A percentile compares a stretch with the other conserved stretches of the same genome.
phyloP scores from a whole-genome alignment of 2,329 filamentous ascomycete species.

The Penicillium sp. region DNA sequence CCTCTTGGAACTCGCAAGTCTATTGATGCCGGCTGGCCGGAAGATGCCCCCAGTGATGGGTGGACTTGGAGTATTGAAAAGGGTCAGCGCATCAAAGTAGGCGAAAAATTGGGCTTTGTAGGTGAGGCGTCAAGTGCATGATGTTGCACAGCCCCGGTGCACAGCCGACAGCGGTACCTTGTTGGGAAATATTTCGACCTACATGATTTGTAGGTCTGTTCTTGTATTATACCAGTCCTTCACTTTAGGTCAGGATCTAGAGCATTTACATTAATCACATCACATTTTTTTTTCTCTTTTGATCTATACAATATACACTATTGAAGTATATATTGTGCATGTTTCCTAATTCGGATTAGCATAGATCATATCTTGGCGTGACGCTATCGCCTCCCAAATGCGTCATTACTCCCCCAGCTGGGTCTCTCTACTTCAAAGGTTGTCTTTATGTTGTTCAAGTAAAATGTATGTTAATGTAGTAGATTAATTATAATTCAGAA shows the following conservation, averaged over 20 bases:
- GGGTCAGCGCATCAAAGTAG: slow-evolving; percentile 85
- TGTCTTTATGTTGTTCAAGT: too few species aligned
- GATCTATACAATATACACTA: background rate
- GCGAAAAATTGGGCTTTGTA: slow-evolving; percentile 78
- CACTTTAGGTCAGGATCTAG: background rate
- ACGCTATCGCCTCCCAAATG: slow-evolving; percentile 1
- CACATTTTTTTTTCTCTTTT: background rate
- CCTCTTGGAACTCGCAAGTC: slow-evolving; percentile 62
- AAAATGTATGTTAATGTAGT: background rate
- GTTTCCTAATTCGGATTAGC: background rate
- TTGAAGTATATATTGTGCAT: background rate
- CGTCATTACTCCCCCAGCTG: background rate
- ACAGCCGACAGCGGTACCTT: background rate
- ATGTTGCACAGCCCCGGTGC: slow-evolving; percentile 9
- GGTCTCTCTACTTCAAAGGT: too few species aligned
- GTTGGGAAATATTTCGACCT: background rate
- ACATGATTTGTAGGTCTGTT: background rate
- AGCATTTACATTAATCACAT: slow-evolving; percentile 1
- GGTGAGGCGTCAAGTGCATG: slow-evolving; percentile 23
- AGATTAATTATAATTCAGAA: background rate
- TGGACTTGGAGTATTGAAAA: slow-evolving; percentile 86
- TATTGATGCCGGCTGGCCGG: slow-evolving; percentile 62
- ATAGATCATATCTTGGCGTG: background rate
- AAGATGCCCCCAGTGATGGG: slow-evolving; percentile 60
- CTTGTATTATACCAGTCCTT: slow-evolving; percentile 9